Percentiles rank a stretch among this genome's conserved stretches.
phyloP scores from a whole-genome alignment of 306 rosid genomes.

The Mimosa bimucronata region DNA sequence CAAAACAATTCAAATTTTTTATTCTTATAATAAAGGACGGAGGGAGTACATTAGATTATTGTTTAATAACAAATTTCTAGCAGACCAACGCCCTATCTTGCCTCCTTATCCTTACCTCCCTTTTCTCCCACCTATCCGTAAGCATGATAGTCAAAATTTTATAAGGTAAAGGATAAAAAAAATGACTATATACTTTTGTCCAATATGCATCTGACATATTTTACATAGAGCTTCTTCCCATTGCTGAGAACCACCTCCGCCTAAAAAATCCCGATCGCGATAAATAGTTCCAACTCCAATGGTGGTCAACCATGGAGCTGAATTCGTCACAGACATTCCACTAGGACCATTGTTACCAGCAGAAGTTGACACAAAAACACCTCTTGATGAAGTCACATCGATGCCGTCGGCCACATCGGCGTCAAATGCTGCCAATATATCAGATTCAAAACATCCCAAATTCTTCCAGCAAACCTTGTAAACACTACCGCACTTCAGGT shows the following conservation, averaged over 20 bases:
- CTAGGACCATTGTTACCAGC: slow-evolving; percentile 87
- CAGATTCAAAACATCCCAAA: slow-evolving; percentile 87
- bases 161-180: too few species aligned
- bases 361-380: slow-evolving; percentile 77
- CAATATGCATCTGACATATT: too few species aligned
- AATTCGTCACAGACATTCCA: slow-evolving; percentile 78
- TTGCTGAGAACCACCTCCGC: slow-evolving; percentile 66
- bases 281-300: slow-evolving; percentile 91
- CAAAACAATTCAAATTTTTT: too few species aligned
- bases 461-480: slow-evolving; percentile 94
- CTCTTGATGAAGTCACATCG: slow-evolving; percentile 73
- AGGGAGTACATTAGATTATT: too few species aligned
- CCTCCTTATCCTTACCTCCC: too few species aligned
- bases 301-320: slow-evolving; percentile 84
- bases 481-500: too few species aligned
- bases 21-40: too few species aligned
- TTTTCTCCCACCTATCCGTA: too few species aligned
- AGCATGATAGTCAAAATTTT: too few species aligned
- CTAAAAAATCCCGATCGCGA: slow-evolving; percentile 86
- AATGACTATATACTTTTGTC: too few species aligned
- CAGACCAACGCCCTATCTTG: too few species aligned
- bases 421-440: slow-evolving; percentile 80
- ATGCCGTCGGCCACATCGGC: slow-evolving; percentile 79
- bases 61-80: too few species aligned
- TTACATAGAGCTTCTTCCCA: slow-evolving; percentile 56